Percentiles rank a stretch among this genome's conserved stretches.
Conservation (phyloP, 208 protist genomes). For the Jaenimonas drosophilae region DNA sequence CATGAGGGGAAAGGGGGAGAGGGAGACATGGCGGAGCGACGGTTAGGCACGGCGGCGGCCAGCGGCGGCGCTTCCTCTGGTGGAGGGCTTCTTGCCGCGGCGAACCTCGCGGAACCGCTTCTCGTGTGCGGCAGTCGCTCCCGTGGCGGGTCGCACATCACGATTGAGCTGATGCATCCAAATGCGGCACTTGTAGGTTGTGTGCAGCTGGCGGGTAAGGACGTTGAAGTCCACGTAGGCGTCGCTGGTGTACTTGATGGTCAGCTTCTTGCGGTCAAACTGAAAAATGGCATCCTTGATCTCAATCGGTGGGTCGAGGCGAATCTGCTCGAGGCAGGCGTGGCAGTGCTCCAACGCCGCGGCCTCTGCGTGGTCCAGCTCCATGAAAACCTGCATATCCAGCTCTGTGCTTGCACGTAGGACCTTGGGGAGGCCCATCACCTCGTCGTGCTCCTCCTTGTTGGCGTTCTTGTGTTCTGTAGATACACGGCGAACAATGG, state of each 20-base stretch:
- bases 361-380: conserved; percentile 32
- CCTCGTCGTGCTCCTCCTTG: conserved; percentile 8
- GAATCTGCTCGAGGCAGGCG: conserved; percentile 23
- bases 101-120: background rate
- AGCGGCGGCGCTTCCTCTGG: background rate
- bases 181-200: conserved; percentile 78
- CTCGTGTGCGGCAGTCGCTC: background rate
- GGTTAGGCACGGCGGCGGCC: background rate
- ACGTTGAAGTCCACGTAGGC: conserved; percentile 72
- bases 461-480: background rate
- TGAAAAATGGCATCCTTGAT: conserved; percentile 76
- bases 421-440: conserved; percentile 18
- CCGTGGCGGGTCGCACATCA: conserved; percentile 15
- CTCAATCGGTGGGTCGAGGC: conserved; percentile 41
- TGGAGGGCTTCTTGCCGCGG: background rate
- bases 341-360: conserved; percentile 52
- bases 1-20: too few species aligned
- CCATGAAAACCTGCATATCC: conserved; percentile 31
- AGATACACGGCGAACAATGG: conserved; percentile 9
- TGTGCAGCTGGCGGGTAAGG: conserved; percentile 61
- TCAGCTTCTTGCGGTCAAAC: conserved; percentile 87
- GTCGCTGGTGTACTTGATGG: conserved; percentile 70
- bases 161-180: conserved; percentile 88
- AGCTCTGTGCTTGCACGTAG: conserved; percentile 38
- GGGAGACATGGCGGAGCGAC: too few species aligned